Evolutionary conservation across 345 rosid species (phyloP), one percentile per base, ranked within the genome.

Genomic region (thale cress (Arabidopsis thaliana)): DNA sequence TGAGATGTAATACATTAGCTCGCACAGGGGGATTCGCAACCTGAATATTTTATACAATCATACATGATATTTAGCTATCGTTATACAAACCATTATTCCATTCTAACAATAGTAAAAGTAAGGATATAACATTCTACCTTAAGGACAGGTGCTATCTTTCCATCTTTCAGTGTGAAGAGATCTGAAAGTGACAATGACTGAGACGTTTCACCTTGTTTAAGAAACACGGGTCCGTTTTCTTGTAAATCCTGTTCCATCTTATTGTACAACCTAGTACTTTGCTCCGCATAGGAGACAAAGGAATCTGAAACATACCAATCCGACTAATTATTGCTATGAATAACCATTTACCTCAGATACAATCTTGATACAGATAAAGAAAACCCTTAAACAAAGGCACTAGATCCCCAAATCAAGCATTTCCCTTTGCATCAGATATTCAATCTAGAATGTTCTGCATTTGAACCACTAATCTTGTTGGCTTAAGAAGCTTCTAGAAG

Each of bases 21-120:
- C 99, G 84, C 45, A 94, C 98, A 65, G 97, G 96, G 59, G 98
- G 98, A 60, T 84, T 75, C 34, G 91, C 98, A 23, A 80, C 93
- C 97, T 32, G 14, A 48, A 61, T 13, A 50, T 8, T 25, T 14
- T 14, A 59, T 14, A 5, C 24, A 71, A 71, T 46, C 30, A 46
- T 44, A 59, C 30, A 69, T 13, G 23, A 30, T 33, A 56, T 65
- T 40, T 53, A 65, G 78, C 59, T 58, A 64, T 42, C 14, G 3
- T 5, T 14, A 59, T 30, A 38, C 20, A 41, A 59, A 8, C 59
- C 45, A 64, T 55, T 2, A 69, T n/a, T 71, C 32, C 28, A 60
- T 37, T 33, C 34, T 7, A 20, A 65, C 49, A 60, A 7, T 33
- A 49, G 25, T 44, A 36, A 8, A 65, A 63, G 41, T 42, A 37